Evolutionary conservation across 768 basidiomycete genomes (phyloP).

Genomic region (Austroboletus eburneus): DNA sequence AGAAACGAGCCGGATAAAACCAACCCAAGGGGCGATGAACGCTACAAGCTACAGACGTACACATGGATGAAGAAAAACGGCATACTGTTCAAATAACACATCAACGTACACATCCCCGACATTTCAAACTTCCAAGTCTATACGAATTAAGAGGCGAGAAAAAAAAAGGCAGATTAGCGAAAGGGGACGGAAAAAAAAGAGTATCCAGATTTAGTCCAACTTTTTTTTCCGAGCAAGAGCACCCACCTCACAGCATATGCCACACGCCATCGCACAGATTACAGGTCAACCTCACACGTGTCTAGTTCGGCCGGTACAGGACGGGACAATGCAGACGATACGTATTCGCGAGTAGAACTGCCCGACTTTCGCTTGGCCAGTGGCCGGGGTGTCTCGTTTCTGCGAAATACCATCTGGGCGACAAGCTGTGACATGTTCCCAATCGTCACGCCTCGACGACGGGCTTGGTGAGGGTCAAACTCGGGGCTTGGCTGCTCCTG

Average conservation of each 20-base stretch:
- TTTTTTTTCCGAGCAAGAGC: slow-evolving; percentile 6
- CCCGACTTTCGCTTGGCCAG: slow-evolving; percentile 34
- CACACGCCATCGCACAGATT: slow-evolving; percentile 6
- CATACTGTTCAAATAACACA: slow-evolving; percentile 23
- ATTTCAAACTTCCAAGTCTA: slow-evolving; percentile 14
- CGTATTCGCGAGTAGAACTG: slow-evolving; percentile 17
- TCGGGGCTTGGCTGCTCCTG: slow-evolving; percentile 24
- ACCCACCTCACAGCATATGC: slow-evolving; percentile 26
- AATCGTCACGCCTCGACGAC: slow-evolving; percentile 22
- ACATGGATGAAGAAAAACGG: slow-evolving; percentile 17
- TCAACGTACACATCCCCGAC: slow-evolving; percentile 25
- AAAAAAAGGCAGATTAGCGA: slow-evolving; percentile 16
- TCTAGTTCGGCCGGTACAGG: slow-evolving; percentile 16
- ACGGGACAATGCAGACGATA: slow-evolving; percentile 29
- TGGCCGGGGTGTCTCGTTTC: slow-evolving; percentile 36
- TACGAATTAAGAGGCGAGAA: slow-evolving; percentile 11
- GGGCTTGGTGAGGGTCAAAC: slow-evolving; percentile 12
- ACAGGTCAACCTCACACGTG: background rate
- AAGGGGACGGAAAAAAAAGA: background rate
- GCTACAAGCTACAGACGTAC: slow-evolving; percentile 30
- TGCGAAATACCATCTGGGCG: slow-evolving; percentile 45
- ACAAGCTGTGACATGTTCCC: slow-evolving; percentile 39
- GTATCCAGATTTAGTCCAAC: slow-evolving; percentile 20
- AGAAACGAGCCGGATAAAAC: background rate
- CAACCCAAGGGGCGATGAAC: slow-evolving; percentile 4